Percentiles rank a stretch among this genome's conserved stretches.
Evolutionary conservation across 2,329 filamentous ascomycete genomes (phyloP).

Genomic region (Pseudogymnoascus sp.): DNA sequence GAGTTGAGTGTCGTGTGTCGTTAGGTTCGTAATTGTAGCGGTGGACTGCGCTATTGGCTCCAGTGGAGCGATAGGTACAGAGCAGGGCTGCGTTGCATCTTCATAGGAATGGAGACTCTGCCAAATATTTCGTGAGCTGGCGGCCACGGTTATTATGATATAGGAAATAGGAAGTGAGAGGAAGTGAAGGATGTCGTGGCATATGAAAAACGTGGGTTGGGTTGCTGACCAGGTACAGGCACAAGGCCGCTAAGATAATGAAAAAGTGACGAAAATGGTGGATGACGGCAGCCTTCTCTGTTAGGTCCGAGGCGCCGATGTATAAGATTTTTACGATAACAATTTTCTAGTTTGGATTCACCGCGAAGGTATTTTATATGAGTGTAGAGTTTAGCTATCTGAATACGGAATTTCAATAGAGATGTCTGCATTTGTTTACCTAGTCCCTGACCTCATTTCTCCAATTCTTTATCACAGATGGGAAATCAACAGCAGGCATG

Average conservation of each 20-base stretch:
- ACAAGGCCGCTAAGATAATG: not conserved
- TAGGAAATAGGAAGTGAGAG: not conserved
- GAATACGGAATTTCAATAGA: not conserved
- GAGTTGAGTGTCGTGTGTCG: slow-evolving; percentile 46
- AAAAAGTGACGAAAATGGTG: slow-evolving; percentile 1
- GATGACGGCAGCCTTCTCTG: not conserved
- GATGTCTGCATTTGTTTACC: not conserved
- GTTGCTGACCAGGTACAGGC: slow-evolving; percentile 15
- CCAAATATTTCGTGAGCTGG: not conserved
- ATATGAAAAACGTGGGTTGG: slow-evolving; percentile 11
- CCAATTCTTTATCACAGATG: not conserved
- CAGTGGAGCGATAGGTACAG: slow-evolving; percentile 46
- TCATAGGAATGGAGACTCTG: slow-evolving; percentile 22
- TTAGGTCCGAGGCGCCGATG: not conserved
- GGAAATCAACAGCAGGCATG: not conserved
- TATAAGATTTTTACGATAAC: not conserved
- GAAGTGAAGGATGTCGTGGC: not conserved
- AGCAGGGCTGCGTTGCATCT: slow-evolving; percentile 52
- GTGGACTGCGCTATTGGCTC: slow-evolving; percentile 43
- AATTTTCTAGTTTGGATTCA: not conserved
- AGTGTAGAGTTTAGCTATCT: not conserved
- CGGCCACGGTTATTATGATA: not conserved
- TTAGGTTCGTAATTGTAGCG: slow-evolving; percentile 32
- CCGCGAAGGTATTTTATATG: not conserved
- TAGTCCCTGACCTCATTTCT: not conserved